Conservation (phyloP, 305 asterid species). For the Fraxinus greggii region DNA sequence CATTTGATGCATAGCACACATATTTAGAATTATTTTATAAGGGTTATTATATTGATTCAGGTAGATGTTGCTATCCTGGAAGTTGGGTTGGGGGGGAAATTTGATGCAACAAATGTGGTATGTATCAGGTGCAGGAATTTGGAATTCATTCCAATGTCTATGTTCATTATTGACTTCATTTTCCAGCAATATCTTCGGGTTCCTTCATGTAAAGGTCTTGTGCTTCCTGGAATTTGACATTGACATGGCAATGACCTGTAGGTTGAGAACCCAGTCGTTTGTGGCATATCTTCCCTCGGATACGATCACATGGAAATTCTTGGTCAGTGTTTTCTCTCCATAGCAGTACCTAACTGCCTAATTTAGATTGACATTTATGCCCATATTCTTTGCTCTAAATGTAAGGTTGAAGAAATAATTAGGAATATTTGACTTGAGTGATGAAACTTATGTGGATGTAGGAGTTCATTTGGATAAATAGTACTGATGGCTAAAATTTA, state of each 20-base stretch:
- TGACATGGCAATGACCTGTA: slow-evolving; percentile 33
- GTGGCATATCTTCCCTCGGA: slow-evolving; percentile 77
- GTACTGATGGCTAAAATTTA: background rate
- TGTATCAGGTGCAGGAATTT: slow-evolving; percentile 24
- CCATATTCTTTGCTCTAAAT: slow-evolving; percentile 9
- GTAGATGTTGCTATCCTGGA: slow-evolving; percentile 88
- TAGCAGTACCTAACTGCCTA: slow-evolving; percentile 28
- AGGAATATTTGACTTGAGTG: slow-evolving; percentile 12
- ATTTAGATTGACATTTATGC: slow-evolving; percentile 12
- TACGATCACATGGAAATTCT: slow-evolving; percentile 97
- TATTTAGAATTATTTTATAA: background rate
- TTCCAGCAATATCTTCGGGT: slow-evolving; percentile 8
- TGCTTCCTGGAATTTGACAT: slow-evolving; percentile 30
- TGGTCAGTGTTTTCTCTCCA: slow-evolving; percentile 64
- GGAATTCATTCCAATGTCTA: slow-evolving; percentile 6
- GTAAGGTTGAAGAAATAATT: slow-evolving; percentile 6
- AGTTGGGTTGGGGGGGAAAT: slow-evolving; percentile 89
- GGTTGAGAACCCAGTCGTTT: slow-evolving; percentile 71
- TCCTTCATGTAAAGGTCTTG: slow-evolving; percentile 13
- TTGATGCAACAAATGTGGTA: slow-evolving; percentile 96
- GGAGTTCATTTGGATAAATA: background rate
- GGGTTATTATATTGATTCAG: slow-evolving; percentile 36
- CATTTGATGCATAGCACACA: slow-evolving; percentile 1
- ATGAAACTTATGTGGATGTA: background rate
- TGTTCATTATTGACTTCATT: background rate